Evolutionary conservation across 768 basidiomycete genomes (phyloP).

Genomic region (Tephrocybe sp.): DNA sequence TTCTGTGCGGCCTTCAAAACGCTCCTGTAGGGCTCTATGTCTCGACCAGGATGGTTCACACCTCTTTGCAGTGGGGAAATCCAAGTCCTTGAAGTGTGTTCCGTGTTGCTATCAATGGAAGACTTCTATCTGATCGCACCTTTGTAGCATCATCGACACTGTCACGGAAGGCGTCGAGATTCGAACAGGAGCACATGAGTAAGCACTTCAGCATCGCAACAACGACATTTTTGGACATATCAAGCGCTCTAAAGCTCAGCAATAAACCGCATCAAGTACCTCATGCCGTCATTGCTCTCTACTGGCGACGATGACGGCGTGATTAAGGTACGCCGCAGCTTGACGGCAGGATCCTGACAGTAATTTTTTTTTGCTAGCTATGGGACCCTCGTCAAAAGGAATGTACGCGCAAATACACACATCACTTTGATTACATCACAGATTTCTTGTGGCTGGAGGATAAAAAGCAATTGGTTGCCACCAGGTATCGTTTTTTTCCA

Average conservation of each 20-base stretch:
- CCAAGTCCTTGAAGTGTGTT: slow-evolving; percentile 75
- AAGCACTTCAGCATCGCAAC: slow-evolving; percentile 29
- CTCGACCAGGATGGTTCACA: slow-evolving; percentile 65
- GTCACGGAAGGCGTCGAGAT: slow-evolving; percentile 50
- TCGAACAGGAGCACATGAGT: slow-evolving; percentile 66
- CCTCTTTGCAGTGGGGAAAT: slow-evolving; percentile 82
- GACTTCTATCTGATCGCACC: slow-evolving; percentile 15
- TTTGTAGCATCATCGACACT: slow-evolving; percentile 65
- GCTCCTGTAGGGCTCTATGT: slow-evolving; percentile 77
- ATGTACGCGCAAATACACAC: slow-evolving; percentile 65
- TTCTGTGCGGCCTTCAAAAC: slow-evolving; percentile 72
- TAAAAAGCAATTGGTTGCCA: slow-evolving; percentile 82
- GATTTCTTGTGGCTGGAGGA: slow-evolving; percentile 87
- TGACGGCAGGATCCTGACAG: neutral
- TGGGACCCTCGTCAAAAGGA: slow-evolving; percentile 84
- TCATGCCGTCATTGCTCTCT: slow-evolving; percentile 70
- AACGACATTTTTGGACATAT: slow-evolving; percentile 26
- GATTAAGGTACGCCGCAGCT: slow-evolving; percentile 62
- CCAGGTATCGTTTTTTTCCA: slow-evolving; percentile 57
- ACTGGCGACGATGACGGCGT: slow-evolving; percentile 95
- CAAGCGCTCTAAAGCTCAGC: slow-evolving; percentile 57
- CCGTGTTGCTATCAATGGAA: neutral
- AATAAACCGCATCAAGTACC: slow-evolving; percentile 80
- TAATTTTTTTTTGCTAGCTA: slow-evolving; percentile 48
- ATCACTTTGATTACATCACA: slow-evolving; percentile 94